Evolutionary conservation across 257 asterid genomes (phyloP).

Genomic region (Scutellaria minor): DNA sequence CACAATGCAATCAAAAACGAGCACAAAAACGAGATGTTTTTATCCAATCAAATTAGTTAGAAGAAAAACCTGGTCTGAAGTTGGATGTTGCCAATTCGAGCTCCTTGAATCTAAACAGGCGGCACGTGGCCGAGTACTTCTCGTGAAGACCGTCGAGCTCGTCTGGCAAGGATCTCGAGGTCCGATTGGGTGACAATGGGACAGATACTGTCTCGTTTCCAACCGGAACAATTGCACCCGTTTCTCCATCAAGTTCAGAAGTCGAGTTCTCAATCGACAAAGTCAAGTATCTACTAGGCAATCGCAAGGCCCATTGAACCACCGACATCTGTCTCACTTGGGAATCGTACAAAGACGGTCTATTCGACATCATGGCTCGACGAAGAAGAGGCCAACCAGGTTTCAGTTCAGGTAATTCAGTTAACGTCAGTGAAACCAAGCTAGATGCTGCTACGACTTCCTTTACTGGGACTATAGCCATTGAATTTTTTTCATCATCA

Average conservation of each 20-base stretch:
- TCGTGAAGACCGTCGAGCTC: slow-evolving; percentile 78
- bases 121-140: slow-evolving; percentile 83
- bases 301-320: slow-evolving; percentile 83
- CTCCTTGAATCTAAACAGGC: slow-evolving; percentile 72
- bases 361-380: slow-evolving; percentile 52
- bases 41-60: background rate
- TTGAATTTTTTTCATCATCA: slow-evolving; percentile 44
- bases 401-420: slow-evolving; percentile 64
- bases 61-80: slow-evolving; percentile 57
- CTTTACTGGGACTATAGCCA: slow-evolving; percentile 75
- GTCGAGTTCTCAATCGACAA: slow-evolving; percentile 48
- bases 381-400: slow-evolving; percentile 99
- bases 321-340: slow-evolving; percentile 63
- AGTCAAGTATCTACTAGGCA: slow-evolving; percentile 64
- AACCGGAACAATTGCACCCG: slow-evolving; percentile 69
- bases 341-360: slow-evolving; percentile 37
- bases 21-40: background rate
- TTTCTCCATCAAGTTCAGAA: slow-evolving; percentile 57
- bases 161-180: slow-evolving; percentile 52
- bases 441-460: slow-evolving; percentile 60
- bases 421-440: slow-evolving; percentile 56
- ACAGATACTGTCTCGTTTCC: slow-evolving; percentile 41
- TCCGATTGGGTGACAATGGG: slow-evolving; percentile 45
- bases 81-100: slow-evolving; percentile 75
- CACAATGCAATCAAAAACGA: slow-evolving; percentile 15